A percentile compares a stretch with the other conserved stretches of the same genome.
Conservation (phyloP, 106 monocot species). For the Dendrobium chrysotoxum region DNA sequence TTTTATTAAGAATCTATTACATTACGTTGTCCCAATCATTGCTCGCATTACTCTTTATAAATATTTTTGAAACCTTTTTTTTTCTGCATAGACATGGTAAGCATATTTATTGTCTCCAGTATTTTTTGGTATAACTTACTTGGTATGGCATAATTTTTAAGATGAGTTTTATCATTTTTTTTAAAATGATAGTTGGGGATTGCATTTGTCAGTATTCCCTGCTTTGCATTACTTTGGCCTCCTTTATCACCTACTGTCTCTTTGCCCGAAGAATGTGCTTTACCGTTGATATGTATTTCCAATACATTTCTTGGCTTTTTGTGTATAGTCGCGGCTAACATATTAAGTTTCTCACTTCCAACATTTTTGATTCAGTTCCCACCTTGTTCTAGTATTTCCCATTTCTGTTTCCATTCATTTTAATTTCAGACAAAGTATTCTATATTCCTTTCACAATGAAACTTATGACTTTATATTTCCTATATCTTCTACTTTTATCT, state of each 20-base stretch:
- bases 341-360: neutral
- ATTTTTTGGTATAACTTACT: neutral
- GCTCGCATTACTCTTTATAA: neutral
- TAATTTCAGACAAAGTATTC: too few relatives aligned
- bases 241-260: neutral
- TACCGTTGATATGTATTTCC: neutral
- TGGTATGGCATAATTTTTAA: neutral
- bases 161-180: neutral
- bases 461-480: neutral
- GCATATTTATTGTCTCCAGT: neutral
- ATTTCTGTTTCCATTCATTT: too few relatives aligned
- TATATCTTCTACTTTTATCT: neutral
- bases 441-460: neutral
- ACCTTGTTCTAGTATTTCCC: too few relatives aligned
- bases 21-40: neutral
- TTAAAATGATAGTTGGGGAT: neutral
- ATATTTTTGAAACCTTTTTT: neutral
- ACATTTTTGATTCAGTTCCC: too few relatives aligned
- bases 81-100: neutral
- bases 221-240: neutral
- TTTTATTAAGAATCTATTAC: neutral
- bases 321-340: neutral
- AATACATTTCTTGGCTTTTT: neutral
- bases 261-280: neutral
- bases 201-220: neutral